Conservation (phyloP, 768 basidiomycete genomes). For the Lentinula edodes region DNA sequence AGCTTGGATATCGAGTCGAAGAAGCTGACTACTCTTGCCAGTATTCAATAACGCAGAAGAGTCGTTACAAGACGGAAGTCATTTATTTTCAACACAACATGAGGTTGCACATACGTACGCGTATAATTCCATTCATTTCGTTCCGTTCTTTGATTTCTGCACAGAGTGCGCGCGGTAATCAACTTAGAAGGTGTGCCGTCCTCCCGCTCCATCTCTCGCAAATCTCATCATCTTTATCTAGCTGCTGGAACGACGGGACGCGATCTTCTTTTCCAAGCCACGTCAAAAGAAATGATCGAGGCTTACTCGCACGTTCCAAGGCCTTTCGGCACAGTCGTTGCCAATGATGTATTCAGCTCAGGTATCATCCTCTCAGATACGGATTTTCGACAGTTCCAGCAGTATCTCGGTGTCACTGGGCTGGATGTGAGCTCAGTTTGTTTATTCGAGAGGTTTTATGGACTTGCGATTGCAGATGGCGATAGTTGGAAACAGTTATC, state of each 20-base stretch:
- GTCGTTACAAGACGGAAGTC: slow-evolving; percentile 90
- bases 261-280: slow-evolving; percentile 93
- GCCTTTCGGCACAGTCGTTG: slow-evolving; percentile 85
- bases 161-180: slow-evolving; percentile 76
- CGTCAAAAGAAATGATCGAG: slow-evolving; percentile 89
- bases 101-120: slow-evolving; percentile 63
- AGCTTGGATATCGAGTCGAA: neutral
- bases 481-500: slow-evolving; percentile 84
- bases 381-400: slow-evolving; percentile 91
- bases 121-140: neutral
- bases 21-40: slow-evolving; percentile 20
- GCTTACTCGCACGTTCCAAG: slow-evolving; percentile 85
- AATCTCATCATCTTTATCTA: slow-evolving; percentile 16
- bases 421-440: slow-evolving; percentile 58
- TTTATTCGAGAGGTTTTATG: neutral
- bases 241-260: slow-evolving; percentile 86
- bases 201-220: neutral
- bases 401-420: slow-evolving; percentile 86
- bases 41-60: slow-evolving; percentile 95
- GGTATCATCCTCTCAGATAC: slow-evolving; percentile 91
- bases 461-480: slow-evolving; percentile 59
- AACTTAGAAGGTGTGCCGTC: slow-evolving; percentile 74
- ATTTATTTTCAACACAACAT: slow-evolving; percentile 91
- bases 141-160: neutral
- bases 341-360: slow-evolving; percentile 89